Percentiles rank a stretch among this genome's conserved stretches.
Evolutionary conservation across 2,329 filamentous ascomycete species (phyloP).

Genomic region (Neopestalotiopsis sp.): DNA sequence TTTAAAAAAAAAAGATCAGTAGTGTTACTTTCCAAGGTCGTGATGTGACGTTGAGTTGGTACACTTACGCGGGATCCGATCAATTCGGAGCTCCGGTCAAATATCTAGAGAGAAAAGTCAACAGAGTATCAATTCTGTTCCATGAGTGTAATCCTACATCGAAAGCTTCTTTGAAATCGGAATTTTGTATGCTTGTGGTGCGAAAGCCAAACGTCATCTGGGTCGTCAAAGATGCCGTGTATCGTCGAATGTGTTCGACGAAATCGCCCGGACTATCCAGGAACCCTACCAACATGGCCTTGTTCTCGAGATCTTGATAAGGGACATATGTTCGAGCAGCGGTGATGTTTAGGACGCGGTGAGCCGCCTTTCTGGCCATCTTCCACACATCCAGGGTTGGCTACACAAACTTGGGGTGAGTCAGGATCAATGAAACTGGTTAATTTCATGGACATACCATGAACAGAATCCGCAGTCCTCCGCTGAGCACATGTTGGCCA

Average conservation of each 20-base stretch:
- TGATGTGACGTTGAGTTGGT: no score
- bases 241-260: constrained; percentile 49
- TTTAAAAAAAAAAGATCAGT: constrained; percentile 5
- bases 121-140: no score
- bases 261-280: constrained; percentile 48
- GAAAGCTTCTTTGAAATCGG: constrained; percentile 40
- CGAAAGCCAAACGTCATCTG: constrained; percentile 55
- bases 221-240: constrained; percentile 52
- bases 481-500: constrained; percentile 35
- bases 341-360: constrained; percentile 51
- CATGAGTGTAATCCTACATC: not conserved
- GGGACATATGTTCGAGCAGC: constrained; percentile 53
- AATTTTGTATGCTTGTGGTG: constrained; percentile 38
- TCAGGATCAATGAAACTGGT: not conserved
- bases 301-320: constrained; percentile 61
- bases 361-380: constrained; percentile 42
- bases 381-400: constrained; percentile 29
- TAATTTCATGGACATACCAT: constrained; percentile 20
- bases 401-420: not conserved
- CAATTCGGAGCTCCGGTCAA: constrained; percentile 7
- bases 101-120: not conserved
- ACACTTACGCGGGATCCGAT: constrained; percentile 2
- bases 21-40: not conserved
- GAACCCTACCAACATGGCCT: constrained; percentile 56
- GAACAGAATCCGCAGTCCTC: constrained; percentile 21